These are phyloP conservation scores for Thalia dealbata DNA, from an alignment of 176 grass and related monocot species.

Conservation along the genomic window DNA sequence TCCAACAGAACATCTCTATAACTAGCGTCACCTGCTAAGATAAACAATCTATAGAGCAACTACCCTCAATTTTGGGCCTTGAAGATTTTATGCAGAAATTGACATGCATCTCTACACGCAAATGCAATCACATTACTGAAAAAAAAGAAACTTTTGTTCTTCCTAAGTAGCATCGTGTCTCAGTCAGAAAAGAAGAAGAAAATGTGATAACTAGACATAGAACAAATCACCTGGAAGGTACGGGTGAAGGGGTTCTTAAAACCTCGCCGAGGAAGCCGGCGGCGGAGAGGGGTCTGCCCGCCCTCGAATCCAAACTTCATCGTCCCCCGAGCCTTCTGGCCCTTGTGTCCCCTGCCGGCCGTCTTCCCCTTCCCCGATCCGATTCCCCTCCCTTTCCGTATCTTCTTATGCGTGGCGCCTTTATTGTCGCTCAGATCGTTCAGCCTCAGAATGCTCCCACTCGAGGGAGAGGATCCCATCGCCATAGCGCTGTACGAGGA, in stretches of 20 bases:
- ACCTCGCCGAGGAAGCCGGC: constrained; percentile 45
- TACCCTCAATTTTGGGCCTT: no score
- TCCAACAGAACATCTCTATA: no score
- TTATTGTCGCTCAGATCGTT: constrained; percentile 76
- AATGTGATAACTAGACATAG: neutral
- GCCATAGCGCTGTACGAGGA: constrained; percentile 1
- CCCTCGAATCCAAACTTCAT: constrained; percentile 83
- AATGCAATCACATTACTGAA: neutral
- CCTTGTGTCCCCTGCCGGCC: constrained; percentile 81
- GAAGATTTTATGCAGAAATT: neutral
- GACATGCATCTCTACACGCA: neutral
- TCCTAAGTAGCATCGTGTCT: neutral
- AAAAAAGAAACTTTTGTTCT: neutral
- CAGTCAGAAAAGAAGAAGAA: neutral
- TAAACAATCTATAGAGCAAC: no score
- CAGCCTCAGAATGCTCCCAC: constrained; percentile 42
- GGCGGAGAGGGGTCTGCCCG: constrained; percentile 73
- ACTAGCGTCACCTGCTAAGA: no score
- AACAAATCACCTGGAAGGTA: constrained; percentile 54
- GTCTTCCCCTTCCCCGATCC: constrained; percentile 95
- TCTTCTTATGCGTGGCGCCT: constrained; percentile 76
- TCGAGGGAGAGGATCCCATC: constrained; percentile 19
- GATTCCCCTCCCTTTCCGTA: constrained; percentile 81
- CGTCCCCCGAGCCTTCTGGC: constrained; percentile 84
- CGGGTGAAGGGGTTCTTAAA: constrained; percentile 85